Base-by-base conservation (phyloP, 495 filamentous ascomycete genomes). In the Niebla homalea region DNA sequence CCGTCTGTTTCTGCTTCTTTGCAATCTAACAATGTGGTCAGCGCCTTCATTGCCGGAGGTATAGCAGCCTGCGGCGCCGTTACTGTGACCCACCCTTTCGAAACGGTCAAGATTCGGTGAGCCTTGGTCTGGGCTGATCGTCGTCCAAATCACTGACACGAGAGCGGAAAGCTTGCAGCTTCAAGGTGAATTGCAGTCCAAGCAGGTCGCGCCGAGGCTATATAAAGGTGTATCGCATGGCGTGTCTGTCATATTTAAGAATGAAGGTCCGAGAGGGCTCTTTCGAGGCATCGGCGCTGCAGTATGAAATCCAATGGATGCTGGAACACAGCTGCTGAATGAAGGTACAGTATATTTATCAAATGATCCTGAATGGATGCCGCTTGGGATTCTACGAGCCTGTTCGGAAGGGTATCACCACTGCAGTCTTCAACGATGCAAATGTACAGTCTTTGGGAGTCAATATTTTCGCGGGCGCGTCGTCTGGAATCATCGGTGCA, bases 331-430 rank as follows among this genome's bases (percentile, higher is more conserved):
- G 38, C 15, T 29, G 39, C 45, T 59, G 44, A 65, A 26, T 4
- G 0, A 49, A 41, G 35, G 11, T 49, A 19, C 53, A 84, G 81
- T 99, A 97, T 71, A 77, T 94, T 60, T 99, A 99, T 70, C 93
- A 99, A 68, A 84, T 95, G 53, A 75, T 92, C 47, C 80, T 99
- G 47, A 99, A 99, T 62, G 92, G 92, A 52, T 97, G 89, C 69
- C 87, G 92, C 21, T 71, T 99, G 12, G 90, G 92, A 36, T 95
- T 99, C 73, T 99, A 99, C 72, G 92, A 99, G 67, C 92, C 92
- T 1, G 77, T 97, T 60, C 86, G 92, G 53, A 67, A 72, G 15
- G 68, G 67, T 19, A 48, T 93, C 36, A 84, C 87, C 14, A 70
- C 63, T 3, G 64, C 76, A 20, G 60, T 94, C 38, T 85, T 85